These are phyloP conservation scores for Diaporthe longicolla DNA, from an alignment of 2,329 filamentous ascomycete genomes.

Conservation along the genomic window DNA sequence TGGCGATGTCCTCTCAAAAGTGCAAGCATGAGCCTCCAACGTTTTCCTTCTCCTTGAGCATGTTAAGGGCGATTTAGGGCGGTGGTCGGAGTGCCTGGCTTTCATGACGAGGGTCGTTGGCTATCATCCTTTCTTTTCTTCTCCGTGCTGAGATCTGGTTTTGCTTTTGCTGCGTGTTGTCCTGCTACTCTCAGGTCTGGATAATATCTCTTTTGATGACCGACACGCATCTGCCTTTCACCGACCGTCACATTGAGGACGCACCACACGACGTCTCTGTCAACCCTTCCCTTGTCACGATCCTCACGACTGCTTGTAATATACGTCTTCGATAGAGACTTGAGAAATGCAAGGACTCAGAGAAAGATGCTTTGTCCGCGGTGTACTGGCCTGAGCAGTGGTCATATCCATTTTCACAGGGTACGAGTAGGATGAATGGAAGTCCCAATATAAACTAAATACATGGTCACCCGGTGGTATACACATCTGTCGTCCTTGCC, in stretches of 20 bases:
- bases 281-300: slow-evolving; percentile 12
- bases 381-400: neutral
- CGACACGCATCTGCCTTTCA: slow-evolving; percentile 6
- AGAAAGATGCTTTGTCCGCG: neutral
- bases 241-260: neutral
- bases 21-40: neutral
- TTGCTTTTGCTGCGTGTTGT: slow-evolving; percentile 5
- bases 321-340: slow-evolving; percentile 1
- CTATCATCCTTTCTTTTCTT: neutral
- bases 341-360: neutral
- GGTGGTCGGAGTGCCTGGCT: neutral
- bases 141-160: neutral
- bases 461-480: neutral
- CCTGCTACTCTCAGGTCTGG: neutral
- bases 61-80: slow-evolving; percentile 21
- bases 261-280: slow-evolving; percentile 7
- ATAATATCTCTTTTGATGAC: slow-evolving; percentile 26
- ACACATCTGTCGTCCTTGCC: neutral
- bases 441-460: neutral
- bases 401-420: no score
- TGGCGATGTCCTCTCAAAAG: neutral
- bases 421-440: neutral
- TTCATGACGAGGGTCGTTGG: neutral
- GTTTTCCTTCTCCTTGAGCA: slow-evolving; percentile 15
- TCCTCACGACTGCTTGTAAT: slow-evolving; percentile 18